Conservation (phyloP, 345 rosid genomes). For the Noccaea bulbosa region DNA sequence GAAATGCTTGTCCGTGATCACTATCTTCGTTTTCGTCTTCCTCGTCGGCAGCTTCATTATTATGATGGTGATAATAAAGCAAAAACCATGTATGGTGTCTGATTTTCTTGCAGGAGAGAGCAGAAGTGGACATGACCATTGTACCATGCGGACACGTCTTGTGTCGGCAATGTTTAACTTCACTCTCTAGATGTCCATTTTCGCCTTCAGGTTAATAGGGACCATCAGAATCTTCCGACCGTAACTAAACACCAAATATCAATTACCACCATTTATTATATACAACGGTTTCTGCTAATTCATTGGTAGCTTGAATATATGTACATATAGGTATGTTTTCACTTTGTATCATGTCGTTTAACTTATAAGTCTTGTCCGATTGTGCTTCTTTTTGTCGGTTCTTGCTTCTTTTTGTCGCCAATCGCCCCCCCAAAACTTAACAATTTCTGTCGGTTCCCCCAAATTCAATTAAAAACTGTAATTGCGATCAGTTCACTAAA, state of each 20-base stretch:
- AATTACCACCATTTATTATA: background rate
- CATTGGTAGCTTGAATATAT: conserved; percentile 30
- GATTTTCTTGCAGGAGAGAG: conserved; percentile 60
- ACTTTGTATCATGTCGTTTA: conserved; percentile 4
- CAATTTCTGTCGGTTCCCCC: no score
- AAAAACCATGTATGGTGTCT: background rate
- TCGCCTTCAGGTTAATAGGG: conserved; percentile 68
- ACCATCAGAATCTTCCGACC: conserved; percentile 81
- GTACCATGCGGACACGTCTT: conserved; percentile 93
- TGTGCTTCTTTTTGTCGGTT: no score
- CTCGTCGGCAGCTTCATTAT: no score
- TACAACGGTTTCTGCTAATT: conserved; percentile 2
- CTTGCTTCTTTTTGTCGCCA: no score
- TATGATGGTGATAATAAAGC: background rate
- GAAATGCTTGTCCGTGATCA: no score
- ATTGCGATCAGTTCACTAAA: no score
- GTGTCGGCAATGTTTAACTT: conserved; percentile 74
- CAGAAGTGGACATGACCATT: conserved; percentile 80
- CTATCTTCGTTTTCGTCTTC: no score
- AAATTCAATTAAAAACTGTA: no score
- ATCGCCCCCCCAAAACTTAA: no score
- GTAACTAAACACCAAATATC: conserved; percentile 8
- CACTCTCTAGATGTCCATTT: conserved; percentile 87
- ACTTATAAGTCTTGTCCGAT: no score
- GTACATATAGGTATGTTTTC: conserved; percentile 13